Conservation (phyloP, 2,329 filamentous ascomycete genomes). For the Xylaria sp. region DNA sequence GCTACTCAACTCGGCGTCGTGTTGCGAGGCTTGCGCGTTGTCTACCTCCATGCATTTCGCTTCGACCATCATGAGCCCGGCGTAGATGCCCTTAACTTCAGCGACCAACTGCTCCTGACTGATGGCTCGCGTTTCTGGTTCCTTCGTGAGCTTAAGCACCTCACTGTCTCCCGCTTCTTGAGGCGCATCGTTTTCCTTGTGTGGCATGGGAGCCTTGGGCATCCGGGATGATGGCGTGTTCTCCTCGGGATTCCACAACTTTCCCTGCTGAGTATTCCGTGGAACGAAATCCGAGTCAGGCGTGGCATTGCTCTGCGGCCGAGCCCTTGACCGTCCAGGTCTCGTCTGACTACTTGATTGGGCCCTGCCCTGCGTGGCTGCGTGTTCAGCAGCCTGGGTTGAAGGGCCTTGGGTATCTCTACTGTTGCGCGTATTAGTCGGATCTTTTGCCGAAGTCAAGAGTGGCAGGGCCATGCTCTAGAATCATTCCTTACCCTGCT, state of each 20-base stretch:
- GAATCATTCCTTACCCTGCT: constrained; percentile 10
- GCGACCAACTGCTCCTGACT: constrained; percentile 72
- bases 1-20: constrained; percentile 43
- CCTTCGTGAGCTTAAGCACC: constrained; percentile 22
- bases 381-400: neutral
- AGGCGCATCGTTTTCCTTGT: constrained; percentile 12
- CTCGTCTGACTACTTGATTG: constrained; percentile 22
- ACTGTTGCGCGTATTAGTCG: too few relatives aligned
- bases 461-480: too few relatives aligned
- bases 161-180: constrained; percentile 13
- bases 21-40: constrained; percentile 48
- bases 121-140: constrained; percentile 49
- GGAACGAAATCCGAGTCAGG: constrained; percentile 24
- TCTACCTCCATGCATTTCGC: constrained; percentile 82
- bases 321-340: constrained; percentile 21
- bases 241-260: constrained; percentile 25
- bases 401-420: constrained; percentile 9
- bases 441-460: neutral
- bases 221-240: constrained; percentile 5
- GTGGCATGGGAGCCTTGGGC: constrained; percentile 2
- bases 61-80: constrained; percentile 79
- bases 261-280: constrained; percentile 19
- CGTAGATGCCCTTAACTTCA: constrained; percentile 80
- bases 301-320: constrained; percentile 6
- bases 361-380: constrained; percentile 1